A percentile compares a stretch with the other conserved stretches of the same genome.
phyloP scores from a whole-genome alignment of 2,329 filamentous ascomycete species.

The Acephala macrosclerotiorum region DNA sequence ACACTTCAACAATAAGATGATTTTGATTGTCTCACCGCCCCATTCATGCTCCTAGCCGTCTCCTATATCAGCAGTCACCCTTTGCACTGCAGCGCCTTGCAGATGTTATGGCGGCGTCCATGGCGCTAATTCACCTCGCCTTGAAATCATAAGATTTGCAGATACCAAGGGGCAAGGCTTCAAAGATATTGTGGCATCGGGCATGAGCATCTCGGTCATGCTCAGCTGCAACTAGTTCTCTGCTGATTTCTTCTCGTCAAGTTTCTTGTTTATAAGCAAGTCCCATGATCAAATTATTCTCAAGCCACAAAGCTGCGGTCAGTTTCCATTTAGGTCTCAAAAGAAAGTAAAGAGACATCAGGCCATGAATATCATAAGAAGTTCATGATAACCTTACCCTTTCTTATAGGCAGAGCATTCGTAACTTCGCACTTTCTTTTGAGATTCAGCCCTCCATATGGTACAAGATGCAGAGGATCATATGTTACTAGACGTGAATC shows the following conservation, averaged over 20 bases:
- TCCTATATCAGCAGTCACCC: background rate
- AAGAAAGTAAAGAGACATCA: slow-evolving; percentile 2
- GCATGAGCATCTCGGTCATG: background rate
- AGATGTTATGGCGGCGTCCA: background rate
- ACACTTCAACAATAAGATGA: slow-evolving; percentile 8
- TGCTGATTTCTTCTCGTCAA: background rate
- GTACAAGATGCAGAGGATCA: background rate
- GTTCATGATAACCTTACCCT: slow-evolving; percentile 1
- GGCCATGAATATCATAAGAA: background rate
- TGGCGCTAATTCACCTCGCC: background rate
- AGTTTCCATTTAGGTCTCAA: background rate
- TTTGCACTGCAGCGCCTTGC: slow-evolving; percentile 7
- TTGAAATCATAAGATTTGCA: background rate
- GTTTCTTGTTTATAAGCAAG: background rate
- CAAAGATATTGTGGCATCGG: background rate
- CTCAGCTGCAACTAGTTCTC: background rate
- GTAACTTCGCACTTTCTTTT: slow-evolving; percentile 7
- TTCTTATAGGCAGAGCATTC: slow-evolving; percentile 5
- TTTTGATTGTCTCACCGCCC: background rate
- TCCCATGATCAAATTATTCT: background rate
- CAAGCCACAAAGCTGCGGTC: slow-evolving; percentile 3
- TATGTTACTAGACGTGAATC: background rate
- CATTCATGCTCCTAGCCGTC: background rate
- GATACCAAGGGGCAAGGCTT: background rate
- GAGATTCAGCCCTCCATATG: background rate